phyloP scores from a whole-genome alignment of 306 rosid genomes.

The Purshia tridentata region DNA sequence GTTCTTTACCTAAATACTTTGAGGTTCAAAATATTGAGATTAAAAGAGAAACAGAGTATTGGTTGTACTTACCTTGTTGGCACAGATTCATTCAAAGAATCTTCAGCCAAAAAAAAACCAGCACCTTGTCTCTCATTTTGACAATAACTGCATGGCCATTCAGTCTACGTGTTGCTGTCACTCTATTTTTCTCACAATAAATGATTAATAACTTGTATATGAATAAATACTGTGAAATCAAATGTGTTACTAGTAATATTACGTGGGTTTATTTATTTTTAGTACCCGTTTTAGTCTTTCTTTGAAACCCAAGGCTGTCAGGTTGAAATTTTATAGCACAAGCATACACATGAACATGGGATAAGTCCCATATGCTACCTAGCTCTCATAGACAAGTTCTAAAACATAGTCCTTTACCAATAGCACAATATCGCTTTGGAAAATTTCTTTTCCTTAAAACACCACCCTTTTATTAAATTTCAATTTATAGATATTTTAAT shows the following conservation, averaged over 20 bases:
- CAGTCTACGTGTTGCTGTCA: not conserved
- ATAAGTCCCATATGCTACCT: not conserved
- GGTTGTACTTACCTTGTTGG: slow-evolving; percentile 4
- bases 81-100: slow-evolving; percentile 1
- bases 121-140: slow-evolving; percentile 7
- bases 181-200: no score
- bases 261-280: no score
- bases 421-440: not conserved
- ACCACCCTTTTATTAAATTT: not conserved
- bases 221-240: no score
- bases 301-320: no score
- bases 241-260: no score
- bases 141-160: not conserved
- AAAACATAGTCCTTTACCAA: not conserved
- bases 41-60: not conserved
- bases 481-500: not conserved
- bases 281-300: no score
- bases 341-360: no score
- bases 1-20: not conserved
- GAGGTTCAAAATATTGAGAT: not conserved
- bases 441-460: not conserved
- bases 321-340: no score
- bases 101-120: slow-evolving; percentile 11
- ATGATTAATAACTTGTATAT: no score
- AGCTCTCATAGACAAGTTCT: not conserved